Base-by-base conservation (phyloP, 495 filamentous ascomycete genomes). In the Clavariopsis aquatica region DNA sequence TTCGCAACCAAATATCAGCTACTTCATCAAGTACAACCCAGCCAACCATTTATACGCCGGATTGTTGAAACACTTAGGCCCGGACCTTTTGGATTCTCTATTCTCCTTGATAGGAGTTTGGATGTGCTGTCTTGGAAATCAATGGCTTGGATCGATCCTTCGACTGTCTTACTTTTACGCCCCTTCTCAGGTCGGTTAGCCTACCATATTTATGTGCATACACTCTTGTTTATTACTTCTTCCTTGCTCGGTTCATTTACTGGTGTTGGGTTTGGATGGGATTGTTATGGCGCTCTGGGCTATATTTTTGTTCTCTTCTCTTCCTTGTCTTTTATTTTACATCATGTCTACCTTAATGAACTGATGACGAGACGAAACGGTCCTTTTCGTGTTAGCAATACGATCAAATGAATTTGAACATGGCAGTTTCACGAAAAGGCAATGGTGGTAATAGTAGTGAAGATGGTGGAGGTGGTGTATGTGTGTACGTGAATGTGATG, bases 171-270 rank as follows among this genome's bases (percentile, higher is more conserved):
- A 17, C 12, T 43, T 43, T n/a, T 43, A 9, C 12, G 9, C 6
- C 13, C 15, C 8, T 17, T 8, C 2, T 12, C 12, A 5, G 31
- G 38, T 43, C 6, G 6, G 6, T 17, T 43, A 3, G 38, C 13
- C 38, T 43, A 17, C 38, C 38, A 15, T 49, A n/a, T 49, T 49
- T 49, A 49, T 49, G 26, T 49, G 47, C 47, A 49, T 49, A 17
- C 13, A 17, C 38, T 43, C 15, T 43, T 43, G 38, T 8, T n/a
- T 43, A 43, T n/a, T 43, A 43, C 38, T 43, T 9, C 15, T 43
- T 2, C 38, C 38, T 17, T 3, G 38, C 38, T 43, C 38, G 38
- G 12, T 17, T 9, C 12, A 3, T 43, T 43, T 17, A 43, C 12
- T 49, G 47, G 47, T 23, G 47, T 49, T 49, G 38, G 38, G n/a